Evolutionary conservation across 345 rosid species (phyloP), one percentile per base, ranked within the genome.

Genomic region (Sonneratia caseolaris): DNA sequence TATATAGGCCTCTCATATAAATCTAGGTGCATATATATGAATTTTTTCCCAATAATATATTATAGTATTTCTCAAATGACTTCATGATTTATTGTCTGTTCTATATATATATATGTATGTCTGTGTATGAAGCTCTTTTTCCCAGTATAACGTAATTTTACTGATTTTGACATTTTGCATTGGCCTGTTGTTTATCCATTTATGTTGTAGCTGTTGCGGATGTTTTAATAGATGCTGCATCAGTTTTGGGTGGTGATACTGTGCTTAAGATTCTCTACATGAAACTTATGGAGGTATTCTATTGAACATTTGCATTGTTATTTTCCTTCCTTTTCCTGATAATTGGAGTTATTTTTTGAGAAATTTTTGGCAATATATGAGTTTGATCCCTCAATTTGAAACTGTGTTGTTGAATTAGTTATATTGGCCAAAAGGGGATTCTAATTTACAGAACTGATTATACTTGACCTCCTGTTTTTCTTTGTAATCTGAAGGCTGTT

Each of bases 131-230:
- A 27, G 32, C 32, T 27, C 32, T 42, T 62, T 13, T 53, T 53
- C 22, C 24, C 59, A 21, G 3, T 53, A 11, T 19, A 21, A 18
- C 22, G n/a, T 53, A 9, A 16, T 21, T 56, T 0, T 56, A 22
- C 2, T 57, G 64, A 57, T 18, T n/a, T 2, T 6, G 64, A n/a
- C 35, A n/a, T 21, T 57, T 5, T n/a, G 32, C 24, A 0, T 55
- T 21, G 24, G 8, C 13, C 7, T 48, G 6, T 70, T 66, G 45
- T 74, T 75, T 27, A 77, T 90, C 73, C 78, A 67, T 81, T 65
- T 82, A 68, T 79, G 74, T 84, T 68, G 70, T 85, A 95, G 99
- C 97, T 87, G 96, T 92, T 77, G 97, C 96, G 83, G 98, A 95
- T 77, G 97, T 91, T 71, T 81, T 95, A 82, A 85, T 77, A 37